phyloP scores from a whole-genome alignment of 768 basidiomycete species.

The Pulveroboletus sp. region DNA sequence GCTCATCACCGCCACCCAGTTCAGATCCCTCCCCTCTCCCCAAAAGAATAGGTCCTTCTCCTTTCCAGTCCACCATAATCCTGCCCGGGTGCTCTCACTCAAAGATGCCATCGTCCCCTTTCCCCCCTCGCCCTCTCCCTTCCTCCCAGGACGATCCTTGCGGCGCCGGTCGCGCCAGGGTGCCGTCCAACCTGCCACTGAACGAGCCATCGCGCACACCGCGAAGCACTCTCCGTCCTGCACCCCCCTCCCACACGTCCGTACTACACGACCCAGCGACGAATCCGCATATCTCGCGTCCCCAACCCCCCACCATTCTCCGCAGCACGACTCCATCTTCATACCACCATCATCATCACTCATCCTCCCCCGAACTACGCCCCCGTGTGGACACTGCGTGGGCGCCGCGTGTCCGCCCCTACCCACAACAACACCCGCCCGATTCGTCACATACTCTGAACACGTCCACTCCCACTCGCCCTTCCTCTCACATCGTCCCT shows the following conservation, averaged over 20 bases:
- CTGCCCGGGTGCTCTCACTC: background rate
- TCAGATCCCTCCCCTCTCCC: background rate
- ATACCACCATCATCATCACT: conserved; percentile 19
- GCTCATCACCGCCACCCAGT: background rate
- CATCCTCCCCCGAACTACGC: conserved; percentile 22
- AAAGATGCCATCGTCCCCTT: conserved; percentile 19
- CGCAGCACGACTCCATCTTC: conserved; percentile 8
- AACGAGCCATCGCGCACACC: conserved; percentile 9
- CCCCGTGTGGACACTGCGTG: conserved; percentile 2
- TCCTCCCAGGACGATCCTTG: conserved; percentile 7
- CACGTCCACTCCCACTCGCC: background rate
- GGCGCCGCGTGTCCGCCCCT: conserved; percentile 1
- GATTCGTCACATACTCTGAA: conserved; percentile 7
- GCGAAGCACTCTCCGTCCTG: conserved; percentile 18
- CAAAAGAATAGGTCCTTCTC: background rate
- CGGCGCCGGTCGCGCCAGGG: background rate
- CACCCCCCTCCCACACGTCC: background rate
- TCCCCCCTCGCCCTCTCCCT: conserved; percentile 13
- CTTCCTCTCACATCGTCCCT: conserved; percentile 10
- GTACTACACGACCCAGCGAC: conserved; percentile 3
- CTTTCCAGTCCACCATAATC: too few species aligned
- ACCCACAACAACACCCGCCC: conserved; percentile 4
- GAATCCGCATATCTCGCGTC: background rate
- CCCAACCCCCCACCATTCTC: conserved; percentile 4
- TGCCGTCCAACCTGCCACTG: background rate